Evolutionary conservation across 2,329 filamentous ascomycete species (phyloP), one percentile per base, ranked within the genome.

Genomic region (Hypomyces rosellus): DNA sequence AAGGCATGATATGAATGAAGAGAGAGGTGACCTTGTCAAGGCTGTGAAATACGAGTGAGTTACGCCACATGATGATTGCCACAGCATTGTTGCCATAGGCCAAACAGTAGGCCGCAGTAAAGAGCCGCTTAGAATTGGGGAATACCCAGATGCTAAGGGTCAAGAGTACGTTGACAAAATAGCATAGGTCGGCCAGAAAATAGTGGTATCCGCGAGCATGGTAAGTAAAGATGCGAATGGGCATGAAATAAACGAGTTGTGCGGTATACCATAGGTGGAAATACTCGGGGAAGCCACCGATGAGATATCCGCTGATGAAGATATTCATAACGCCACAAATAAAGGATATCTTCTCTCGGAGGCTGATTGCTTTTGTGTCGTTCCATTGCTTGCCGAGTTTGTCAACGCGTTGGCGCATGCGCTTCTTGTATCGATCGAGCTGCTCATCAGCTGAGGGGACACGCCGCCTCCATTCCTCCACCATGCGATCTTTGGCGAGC

Each of bases 1-100:
- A 96, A 1, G 93, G 93, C 92, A 99, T 99, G 62, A 99, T 95
- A 69, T 99, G 93, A 59, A 99, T 96, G 72, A 99, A 99, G n/a
- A 99, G 78, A 65, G 89, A 93, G 12, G 91, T 95, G 54, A 97
- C 90, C 70, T 99, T 99, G 76, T 99, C 93, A 70, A 99, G 84
- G 64, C 89, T 95, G 74, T 99, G 93, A 68, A 99, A 99, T 43
- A 99, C 93, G 63, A 99, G 81, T 33, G 91, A 96, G 68, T 99
- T 99, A 56, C 93, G 84, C 93, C 93, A 99, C 91, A 99, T 93
- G 65, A 93, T 90, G 66, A 99, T 97, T 12, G 93, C 93, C 43
- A 96, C 84, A 16, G 93, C 93, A 65, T 99, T 99, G 70, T 99
- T 99, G 55, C 93, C 93, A 64, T 89, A 95, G 9, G 91, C 88